phyloP scores from a whole-genome alignment of 805 yeast species.

The Metschnikowia baotianmanensis region DNA sequence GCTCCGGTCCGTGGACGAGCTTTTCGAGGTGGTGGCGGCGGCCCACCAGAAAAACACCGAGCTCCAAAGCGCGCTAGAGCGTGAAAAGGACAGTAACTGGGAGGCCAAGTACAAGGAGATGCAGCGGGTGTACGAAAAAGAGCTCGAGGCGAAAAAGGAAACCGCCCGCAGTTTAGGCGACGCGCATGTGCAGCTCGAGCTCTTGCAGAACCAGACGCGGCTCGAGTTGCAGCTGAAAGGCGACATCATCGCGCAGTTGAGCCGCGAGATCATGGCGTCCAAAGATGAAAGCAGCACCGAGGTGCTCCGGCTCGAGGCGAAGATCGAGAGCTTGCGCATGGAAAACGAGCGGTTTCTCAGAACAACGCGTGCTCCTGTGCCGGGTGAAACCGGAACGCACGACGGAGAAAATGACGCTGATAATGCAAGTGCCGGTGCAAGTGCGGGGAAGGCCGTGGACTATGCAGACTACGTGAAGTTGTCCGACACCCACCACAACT shows the following conservation, averaged over 20 bases:
- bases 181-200: slow-evolving; percentile 31
- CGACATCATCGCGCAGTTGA: slow-evolving; percentile 29
- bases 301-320: slow-evolving; percentile 59
- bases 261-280: slow-evolving; percentile 29
- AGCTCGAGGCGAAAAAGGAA: slow-evolving; percentile 21
- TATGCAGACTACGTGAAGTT: slow-evolving; percentile 44
- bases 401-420: not conserved
- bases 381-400: no score
- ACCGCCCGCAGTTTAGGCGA: slow-evolving; percentile 29
- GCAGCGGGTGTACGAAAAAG: slow-evolving; percentile 23
- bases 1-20: slow-evolving; percentile 28
- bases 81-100: slow-evolving; percentile 22
- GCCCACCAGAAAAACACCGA: slow-evolving; percentile 15
- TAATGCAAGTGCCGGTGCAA: not conserved
- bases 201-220: slow-evolving; percentile 21
- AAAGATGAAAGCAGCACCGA: slow-evolving; percentile 43
- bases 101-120: slow-evolving; percentile 27
- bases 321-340: slow-evolving; percentile 65
- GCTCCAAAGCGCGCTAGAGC: slow-evolving; percentile 18
- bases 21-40: slow-evolving; percentile 22
- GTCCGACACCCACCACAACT: slow-evolving; percentile 47
- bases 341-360: slow-evolving; percentile 47
- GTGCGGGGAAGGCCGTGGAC: slow-evolving; percentile 22
- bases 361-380: no score
- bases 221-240: slow-evolving; percentile 37